These are phyloP conservation scores for Botrytis byssoidea DNA, from an alignment of 2,329 filamentous ascomycete species.

Conservation along the genomic window DNA sequence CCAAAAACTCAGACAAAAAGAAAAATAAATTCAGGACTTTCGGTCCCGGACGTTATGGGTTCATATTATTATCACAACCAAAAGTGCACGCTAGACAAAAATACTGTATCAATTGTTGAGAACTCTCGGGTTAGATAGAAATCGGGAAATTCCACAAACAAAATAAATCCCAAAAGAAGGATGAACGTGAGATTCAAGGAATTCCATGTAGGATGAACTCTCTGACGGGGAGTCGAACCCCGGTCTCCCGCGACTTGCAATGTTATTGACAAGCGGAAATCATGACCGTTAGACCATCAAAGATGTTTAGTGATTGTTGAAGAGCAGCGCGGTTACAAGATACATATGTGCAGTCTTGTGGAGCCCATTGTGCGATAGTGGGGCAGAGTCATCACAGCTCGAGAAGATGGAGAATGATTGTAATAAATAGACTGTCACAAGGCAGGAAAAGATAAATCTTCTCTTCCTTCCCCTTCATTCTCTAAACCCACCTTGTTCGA, in stretches of 20 bases:
- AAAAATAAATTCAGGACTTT: not conserved
- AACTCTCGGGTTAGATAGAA: not conserved
- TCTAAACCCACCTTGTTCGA: not conserved
- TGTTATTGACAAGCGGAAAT: constrained; percentile 40
- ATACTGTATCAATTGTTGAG: not conserved
- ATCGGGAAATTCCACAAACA: not conserved
- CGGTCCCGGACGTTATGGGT: not conserved
- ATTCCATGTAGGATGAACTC: not conserved
- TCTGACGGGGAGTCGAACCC: constrained; percentile 34
- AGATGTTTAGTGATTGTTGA: constrained; percentile 22
- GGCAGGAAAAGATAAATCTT: not conserved
- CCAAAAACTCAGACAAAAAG: not conserved
- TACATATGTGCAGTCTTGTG: not conserved
- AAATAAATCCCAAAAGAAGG: fast-evolving
- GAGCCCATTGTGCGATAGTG: not conserved
- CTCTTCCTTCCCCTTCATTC: not conserved
- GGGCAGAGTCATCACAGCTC: not conserved
- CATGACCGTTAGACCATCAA: constrained; percentile 41
- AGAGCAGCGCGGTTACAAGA: fast-evolving
- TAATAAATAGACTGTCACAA: not conserved
- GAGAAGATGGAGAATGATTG: not conserved
- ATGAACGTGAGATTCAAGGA: not conserved
- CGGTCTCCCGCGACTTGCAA: constrained; percentile 31
- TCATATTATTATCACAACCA: not conserved
- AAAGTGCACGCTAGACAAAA: not conserved